Evolutionary conservation across 306 rosid genomes (phyloP), one percentile per base, ranked within the genome.

Genomic region (Aeschynomene evenia): DNA sequence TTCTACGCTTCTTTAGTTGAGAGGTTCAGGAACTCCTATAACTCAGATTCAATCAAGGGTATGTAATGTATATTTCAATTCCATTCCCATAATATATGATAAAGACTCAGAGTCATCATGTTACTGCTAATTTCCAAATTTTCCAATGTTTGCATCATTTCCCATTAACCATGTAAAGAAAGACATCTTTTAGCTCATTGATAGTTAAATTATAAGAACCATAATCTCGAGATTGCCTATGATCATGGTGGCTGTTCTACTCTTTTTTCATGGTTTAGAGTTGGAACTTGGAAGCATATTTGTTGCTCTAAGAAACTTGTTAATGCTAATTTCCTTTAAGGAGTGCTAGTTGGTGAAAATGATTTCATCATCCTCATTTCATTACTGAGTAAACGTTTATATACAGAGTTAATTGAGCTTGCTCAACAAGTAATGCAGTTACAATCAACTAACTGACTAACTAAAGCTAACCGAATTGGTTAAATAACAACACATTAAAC

Each of bases 1-100:
- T 90, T 88, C 75, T 90, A 93, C 56, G 87, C 91, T 66, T 83
- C 97, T 48, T 71, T 93, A 37, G 90, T 93, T 28, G 96, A 88
- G 5, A 82, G 85, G 63, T 90, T 93, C 74, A 79, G 76, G 78
- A 85, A 50, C 9, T 80, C 89, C 13, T 93, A 90, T 71, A 80
- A 81, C 40, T 70, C 87, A 0, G 89, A 84, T 34, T 80, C 79
- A n/a, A 75, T 93, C 57, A 93, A 85, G 65, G 98, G 98, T 90
- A 66, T 14, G 69, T 23, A 29, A 10, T 6, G 42, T 12, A 9
- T 12, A 9, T 8, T 33, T 61, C n/a, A n/a, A n/a, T 69, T 31
- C 16, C 16, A 12, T 40, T 9, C 50, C 21, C 40, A n/a, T n/a
- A n/a, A n/a, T n/a, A n/a, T n/a, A n/a, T n/a, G n/a, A n/a, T n/a